Evolutionary conservation across 2,329 filamentous ascomycete species (phyloP).

Genomic region (Tolypocladium amazonense): DNA sequence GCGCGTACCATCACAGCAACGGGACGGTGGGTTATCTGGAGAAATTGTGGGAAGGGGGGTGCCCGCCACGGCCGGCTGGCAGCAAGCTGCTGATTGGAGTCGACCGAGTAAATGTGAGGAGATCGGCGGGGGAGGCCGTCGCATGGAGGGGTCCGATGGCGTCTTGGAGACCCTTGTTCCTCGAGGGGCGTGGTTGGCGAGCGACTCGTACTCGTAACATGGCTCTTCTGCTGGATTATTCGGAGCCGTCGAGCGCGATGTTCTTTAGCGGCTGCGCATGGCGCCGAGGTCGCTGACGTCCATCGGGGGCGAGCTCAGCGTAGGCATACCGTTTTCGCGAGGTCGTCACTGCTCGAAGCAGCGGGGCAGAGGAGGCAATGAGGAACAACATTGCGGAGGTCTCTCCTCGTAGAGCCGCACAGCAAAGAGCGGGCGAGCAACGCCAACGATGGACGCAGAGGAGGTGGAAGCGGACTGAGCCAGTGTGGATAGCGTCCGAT

Average conservation of each 20-base stretch:
- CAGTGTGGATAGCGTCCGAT: not conserved
- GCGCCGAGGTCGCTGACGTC: not conserved
- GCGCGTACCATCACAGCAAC: constrained; percentile 2
- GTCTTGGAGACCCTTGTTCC: not conserved
- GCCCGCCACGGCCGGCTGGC: not conserved
- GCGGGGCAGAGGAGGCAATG: not conserved
- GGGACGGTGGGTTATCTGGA: constrained; percentile 6
- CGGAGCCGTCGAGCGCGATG: not conserved
- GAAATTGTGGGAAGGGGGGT: constrained; percentile 3
- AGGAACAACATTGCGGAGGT: not conserved
- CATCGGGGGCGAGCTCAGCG: not conserved
- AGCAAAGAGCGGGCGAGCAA: not conserved
- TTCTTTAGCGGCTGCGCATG: not conserved
- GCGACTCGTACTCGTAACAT: not conserved
- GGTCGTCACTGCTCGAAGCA: not conserved
- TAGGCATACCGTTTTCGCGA: not conserved
- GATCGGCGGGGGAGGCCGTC: constrained; percentile 2
- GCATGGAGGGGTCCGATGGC: not conserved
- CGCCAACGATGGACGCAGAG: not conserved
- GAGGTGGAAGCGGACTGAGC: not conserved
- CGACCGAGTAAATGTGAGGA: not conserved
- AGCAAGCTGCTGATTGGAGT: not conserved
- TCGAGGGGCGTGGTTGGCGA: not conserved
- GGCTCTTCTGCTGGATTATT: not conserved
- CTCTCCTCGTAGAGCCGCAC: not conserved